These are phyloP conservation scores for Phytopythium vexans DNA, from an alignment of 352 stramenopile species.

Conservation along the genomic window DNA sequence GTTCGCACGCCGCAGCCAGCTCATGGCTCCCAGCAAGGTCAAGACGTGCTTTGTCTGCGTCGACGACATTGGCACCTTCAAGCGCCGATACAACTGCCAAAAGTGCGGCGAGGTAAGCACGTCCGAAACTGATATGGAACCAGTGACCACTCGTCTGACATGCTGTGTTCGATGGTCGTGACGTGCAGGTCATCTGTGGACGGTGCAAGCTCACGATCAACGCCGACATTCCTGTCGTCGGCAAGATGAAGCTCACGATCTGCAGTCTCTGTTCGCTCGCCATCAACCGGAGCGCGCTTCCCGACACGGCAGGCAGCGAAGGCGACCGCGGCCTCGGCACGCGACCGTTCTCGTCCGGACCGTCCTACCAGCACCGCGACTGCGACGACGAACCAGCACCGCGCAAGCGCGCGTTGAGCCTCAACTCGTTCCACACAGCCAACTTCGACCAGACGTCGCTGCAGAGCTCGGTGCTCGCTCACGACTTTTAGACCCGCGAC, in stretches of 20 bases:
- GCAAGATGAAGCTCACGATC: slow-evolving; percentile 86
- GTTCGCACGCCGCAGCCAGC: slow-evolving; percentile 58
- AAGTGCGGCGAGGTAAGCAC: slow-evolving; percentile 79
- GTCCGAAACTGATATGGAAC: too few relatives aligned
- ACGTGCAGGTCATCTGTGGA: slow-evolving; percentile 53
- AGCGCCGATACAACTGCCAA: slow-evolving; percentile 80
- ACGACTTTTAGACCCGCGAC: slow-evolving; percentile 53
- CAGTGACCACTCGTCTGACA: not conserved
- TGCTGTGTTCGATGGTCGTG: not conserved
- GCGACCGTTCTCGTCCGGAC: slow-evolving; percentile 43
- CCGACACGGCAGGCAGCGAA: slow-evolving; percentile 39
- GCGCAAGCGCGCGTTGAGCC: slow-evolving; percentile 52
- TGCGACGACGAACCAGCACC: slow-evolving; percentile 19
- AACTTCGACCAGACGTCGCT: slow-evolving; percentile 76
- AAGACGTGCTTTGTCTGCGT: slow-evolving; percentile 83
- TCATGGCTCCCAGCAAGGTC: slow-evolving; percentile 62
- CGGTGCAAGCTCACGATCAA: slow-evolving; percentile 73
- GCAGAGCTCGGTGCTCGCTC: slow-evolving; percentile 36
- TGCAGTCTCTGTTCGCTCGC: slow-evolving; percentile 74
- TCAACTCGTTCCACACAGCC: slow-evolving; percentile 79
- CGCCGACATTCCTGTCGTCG: slow-evolving; percentile 78
- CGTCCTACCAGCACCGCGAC: slow-evolving; percentile 21
- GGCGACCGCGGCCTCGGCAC: slow-evolving; percentile 26
- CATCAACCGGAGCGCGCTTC: slow-evolving; percentile 65
- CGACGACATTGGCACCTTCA: slow-evolving; percentile 78